Evolutionary conservation across 352 stramenopile genomes (phyloP).

Genomic region (Peronosclerospora sorghi): DNA sequence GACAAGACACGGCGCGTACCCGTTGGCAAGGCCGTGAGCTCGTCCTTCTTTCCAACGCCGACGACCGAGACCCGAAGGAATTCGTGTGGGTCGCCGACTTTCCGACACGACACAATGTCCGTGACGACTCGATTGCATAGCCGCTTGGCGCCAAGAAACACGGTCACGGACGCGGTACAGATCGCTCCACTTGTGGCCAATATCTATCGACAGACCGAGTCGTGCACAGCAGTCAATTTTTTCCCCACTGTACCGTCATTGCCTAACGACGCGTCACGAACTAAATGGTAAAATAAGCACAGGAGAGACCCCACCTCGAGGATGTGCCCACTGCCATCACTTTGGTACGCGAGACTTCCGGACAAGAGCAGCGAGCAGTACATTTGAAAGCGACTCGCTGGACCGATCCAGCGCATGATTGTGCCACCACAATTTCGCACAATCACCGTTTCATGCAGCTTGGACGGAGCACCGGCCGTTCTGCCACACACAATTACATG

Average conservation of each 20-base stretch:
- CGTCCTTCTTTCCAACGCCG: constrained; percentile 33
- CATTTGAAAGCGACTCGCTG: constrained; percentile 55
- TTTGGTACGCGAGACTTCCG: constrained; percentile 51
- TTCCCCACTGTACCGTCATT: background rate
- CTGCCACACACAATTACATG: constrained; percentile 1
- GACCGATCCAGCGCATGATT: constrained; percentile 50
- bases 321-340: constrained; percentile 37
- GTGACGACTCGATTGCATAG: constrained; percentile 62
- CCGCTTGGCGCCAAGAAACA: constrained; percentile 64
- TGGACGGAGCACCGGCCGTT: constrained; percentile 21
- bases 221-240: background rate
- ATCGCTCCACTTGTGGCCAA: constrained; percentile 41
- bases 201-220: constrained; percentile 23
- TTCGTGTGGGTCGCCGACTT: constrained; percentile 47
- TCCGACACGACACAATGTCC: constrained; percentile 53
- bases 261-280: background rate
- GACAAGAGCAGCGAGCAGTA: constrained; percentile 58
- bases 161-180: constrained; percentile 46
- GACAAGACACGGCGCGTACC: constrained; percentile 16
- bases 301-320: constrained; percentile 15
- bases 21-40: constrained; percentile 31
- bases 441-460: constrained; percentile 41
- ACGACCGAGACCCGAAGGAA: constrained; percentile 46
- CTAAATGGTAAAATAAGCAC: background rate
- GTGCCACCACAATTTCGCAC: constrained; percentile 36